phyloP scores from a whole-genome alignment of 73 alveolate species.

The Halteria grandinella region DNA sequence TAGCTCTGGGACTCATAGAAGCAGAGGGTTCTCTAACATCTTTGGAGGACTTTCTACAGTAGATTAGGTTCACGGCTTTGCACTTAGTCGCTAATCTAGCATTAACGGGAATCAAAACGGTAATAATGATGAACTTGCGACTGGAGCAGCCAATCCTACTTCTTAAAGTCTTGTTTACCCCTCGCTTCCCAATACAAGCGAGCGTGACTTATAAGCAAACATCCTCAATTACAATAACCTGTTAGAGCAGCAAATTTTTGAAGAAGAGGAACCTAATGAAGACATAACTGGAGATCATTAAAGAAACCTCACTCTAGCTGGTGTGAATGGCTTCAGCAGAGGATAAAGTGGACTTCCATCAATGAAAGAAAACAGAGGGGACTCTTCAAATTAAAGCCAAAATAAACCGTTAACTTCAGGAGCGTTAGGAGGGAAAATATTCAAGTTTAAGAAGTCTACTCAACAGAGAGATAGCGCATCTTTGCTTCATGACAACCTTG shows the following conservation, averaged over 20 bases:
- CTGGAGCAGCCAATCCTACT: not conserved
- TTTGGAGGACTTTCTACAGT: slow-evolving; percentile 31
- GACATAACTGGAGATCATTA: not conserved
- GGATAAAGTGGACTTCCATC: not conserved
- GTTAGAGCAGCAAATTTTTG: slow-evolving; percentile 16
- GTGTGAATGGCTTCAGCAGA: not conserved
- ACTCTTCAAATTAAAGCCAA: not conserved
- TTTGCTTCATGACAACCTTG: slow-evolving; percentile 25
- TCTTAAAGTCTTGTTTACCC: too few relatives aligned
- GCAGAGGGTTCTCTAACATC: slow-evolving; percentile 2
- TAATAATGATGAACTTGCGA: not conserved
- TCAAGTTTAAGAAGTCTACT: not conserved
- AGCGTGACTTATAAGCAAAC: not conserved
- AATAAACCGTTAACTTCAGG: not conserved
- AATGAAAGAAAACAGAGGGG: slow-evolving; percentile 32
- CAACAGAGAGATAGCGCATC: not conserved
- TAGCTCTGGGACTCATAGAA: not conserved
- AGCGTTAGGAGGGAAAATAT: not conserved
- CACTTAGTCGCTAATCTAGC: not conserved
- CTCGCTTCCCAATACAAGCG: not conserved
- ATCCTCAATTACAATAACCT: slow-evolving; percentile 15
- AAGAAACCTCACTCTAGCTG: slow-evolving; percentile 17
- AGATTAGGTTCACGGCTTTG: slow-evolving; percentile 17
- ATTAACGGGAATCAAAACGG: not conserved
- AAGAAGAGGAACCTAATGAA: slow-evolving; percentile 4